Conservation (phyloP, 345 rosid species). For the Leavenworthia alabamica region DNA sequence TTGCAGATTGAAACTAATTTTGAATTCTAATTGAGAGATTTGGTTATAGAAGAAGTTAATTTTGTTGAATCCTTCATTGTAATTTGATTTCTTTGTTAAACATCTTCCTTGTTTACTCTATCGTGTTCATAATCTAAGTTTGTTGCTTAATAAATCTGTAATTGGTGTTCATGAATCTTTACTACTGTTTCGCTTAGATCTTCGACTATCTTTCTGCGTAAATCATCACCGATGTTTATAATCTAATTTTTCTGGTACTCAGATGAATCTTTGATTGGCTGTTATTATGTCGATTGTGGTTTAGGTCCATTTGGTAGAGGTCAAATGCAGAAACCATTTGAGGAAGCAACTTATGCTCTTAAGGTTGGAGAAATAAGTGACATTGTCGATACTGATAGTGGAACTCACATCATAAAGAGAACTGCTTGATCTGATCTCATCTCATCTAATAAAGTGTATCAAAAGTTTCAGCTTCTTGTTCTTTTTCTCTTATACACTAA, state of each 20-base stretch:
- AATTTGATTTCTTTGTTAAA: background rate
- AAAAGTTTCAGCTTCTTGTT: background rate
- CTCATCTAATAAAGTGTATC: background rate
- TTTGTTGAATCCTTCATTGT: background rate
- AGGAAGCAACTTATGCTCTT: constrained; percentile 70
- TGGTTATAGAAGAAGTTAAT: background rate
- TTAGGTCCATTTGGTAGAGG: constrained; percentile 85
- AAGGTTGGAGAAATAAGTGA: constrained; percentile 87
- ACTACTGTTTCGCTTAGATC: background rate
- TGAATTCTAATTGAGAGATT: background rate
- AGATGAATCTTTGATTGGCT: background rate
- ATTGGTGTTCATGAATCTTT: background rate
- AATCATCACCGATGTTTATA: background rate
- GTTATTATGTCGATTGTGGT: background rate
- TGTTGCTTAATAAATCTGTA: background rate
- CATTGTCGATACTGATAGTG: constrained; percentile 88
- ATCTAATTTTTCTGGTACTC: background rate
- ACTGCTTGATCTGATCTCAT: constrained; percentile 39
- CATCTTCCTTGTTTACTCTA: no score
- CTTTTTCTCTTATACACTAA: constrained; percentile 6
- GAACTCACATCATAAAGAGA: constrained; percentile 85
- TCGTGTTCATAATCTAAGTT: background rate
- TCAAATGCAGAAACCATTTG: constrained; percentile 98
- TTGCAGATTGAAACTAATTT: background rate
- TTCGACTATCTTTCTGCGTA: no score